phyloP scores from a whole-genome alignment of 108 stramenopile species.

The Thalassiosira profunda region DNA sequence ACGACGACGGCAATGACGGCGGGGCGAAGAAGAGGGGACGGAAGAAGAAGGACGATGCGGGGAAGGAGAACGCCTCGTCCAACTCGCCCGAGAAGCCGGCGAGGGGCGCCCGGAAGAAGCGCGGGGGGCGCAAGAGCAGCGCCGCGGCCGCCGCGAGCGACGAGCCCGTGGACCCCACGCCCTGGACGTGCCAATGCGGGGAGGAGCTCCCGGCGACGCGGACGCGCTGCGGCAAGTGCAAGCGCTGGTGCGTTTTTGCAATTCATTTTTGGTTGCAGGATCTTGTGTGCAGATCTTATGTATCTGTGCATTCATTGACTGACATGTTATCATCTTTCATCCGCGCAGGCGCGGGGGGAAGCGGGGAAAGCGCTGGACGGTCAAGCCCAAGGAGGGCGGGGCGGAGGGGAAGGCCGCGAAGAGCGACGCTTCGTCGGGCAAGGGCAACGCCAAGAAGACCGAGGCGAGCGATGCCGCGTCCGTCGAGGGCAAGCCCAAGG shows the following conservation, averaged over 20 bases:
- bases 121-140: no score
- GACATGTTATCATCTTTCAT: no score
- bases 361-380: constrained; percentile 11
- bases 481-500: no score
- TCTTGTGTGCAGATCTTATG: no score
- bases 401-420: no score
- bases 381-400: neutral
- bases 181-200: constrained; percentile 28
- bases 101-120: no score
- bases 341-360: constrained; percentile 32
- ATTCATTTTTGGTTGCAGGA: no score
- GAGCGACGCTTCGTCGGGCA: neutral
- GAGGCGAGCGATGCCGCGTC: neutral
- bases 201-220: constrained; percentile 2
- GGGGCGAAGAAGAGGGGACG: neutral
- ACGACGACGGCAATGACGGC: neutral
- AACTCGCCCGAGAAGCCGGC: no score
- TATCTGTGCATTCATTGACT: no score
- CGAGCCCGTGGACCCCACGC: neutral
- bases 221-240: constrained; percentile 34
- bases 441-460: neutral
- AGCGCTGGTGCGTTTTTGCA: no score
- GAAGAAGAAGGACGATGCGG: neutral
- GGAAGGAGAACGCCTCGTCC: constrained; percentile 4
- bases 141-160: neutral